Evolutionary conservation across 2,329 filamentous ascomycete species (phyloP), one percentile per base, ranked within the genome.

Genomic region (Emergomyces africanus): DNA sequence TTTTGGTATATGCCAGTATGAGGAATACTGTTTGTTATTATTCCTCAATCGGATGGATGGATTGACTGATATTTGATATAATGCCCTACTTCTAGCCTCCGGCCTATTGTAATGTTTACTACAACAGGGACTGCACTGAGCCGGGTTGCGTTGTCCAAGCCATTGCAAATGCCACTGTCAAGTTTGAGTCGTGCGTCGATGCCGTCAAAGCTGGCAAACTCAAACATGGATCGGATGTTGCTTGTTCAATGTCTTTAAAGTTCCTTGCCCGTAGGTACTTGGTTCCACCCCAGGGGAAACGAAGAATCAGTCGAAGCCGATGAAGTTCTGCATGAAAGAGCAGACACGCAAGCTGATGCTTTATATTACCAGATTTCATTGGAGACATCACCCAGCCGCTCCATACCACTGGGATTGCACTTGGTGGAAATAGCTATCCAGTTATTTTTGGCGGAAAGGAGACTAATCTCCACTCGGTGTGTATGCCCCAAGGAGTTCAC

Each of bases 381-480:
- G 73, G 74, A 20, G 74, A 76, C 54, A 71, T 75, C 14, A 66
- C 70, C 6, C 74, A 76, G 64, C 74, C 74, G 1, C 66, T 76
- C 20, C 74, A 76, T 63, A 71, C 72, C 12, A 73, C 70, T 18
- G 70, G 69, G 15, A 64, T 69, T 6, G 71, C 68, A 23, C 66
- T 67, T 6, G 74, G 74, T 15, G 74, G 74, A 0, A 75, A 75
- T 58, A 65, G 65, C 12, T 68, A 70, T 59, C 67, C 64, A 28
- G 73, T 74, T 25, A 30, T 20, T 10, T 59, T 54, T 23, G 57
- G 39, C 49, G 57, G 57, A 23, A 41, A 59, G 30, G 50, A 59
- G 15, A 59, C 57, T 15, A 56, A 59, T 35, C 51, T 59, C 9
- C 57, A 59, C 53, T 59, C 57, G 15, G 50, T 59, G 42, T 10